These are phyloP conservation scores for Groenewaldozyma sp. DNA, from an alignment of 1,139 yeast genomes.

Conservation along the genomic window DNA sequence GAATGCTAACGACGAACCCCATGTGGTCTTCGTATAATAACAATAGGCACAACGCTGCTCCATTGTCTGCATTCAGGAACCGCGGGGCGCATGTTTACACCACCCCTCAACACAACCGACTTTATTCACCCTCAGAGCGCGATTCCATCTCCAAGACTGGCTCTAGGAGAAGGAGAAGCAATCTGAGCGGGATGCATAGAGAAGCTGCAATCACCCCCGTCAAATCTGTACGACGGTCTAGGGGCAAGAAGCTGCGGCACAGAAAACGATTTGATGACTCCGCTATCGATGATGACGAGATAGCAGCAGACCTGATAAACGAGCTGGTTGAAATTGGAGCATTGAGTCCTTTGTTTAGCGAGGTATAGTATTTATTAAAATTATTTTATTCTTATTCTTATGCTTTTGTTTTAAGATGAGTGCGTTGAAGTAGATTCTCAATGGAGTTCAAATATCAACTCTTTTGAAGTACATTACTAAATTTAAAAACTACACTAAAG, in stretches of 20 bases:
- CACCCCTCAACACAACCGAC: not conserved
- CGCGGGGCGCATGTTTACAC: conserved; percentile 38
- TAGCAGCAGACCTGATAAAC: conserved; percentile 23
- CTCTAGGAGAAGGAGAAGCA: not conserved
- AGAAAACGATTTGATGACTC: conserved; percentile 10
- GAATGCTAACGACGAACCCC: conserved; percentile 10
- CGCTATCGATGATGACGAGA: conserved; percentile 14
- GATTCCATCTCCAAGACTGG: not conserved
- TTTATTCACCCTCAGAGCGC: not conserved
- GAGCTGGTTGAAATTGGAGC: conserved; percentile 31
- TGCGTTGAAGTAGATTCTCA: not conserved
- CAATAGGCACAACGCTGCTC: conserved; percentile 48
- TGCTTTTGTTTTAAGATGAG: conserved; percentile 8
- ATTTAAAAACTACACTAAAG: conserved; percentile 35
- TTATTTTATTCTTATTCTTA: conserved; percentile 3
- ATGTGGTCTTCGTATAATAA: conserved; percentile 13
- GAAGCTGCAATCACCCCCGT: conserved; percentile 32
- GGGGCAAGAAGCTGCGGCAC: conserved; percentile 16
- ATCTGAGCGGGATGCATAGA: conserved; percentile 12
- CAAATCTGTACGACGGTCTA: conserved; percentile 14
- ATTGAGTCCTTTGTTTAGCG: conserved; percentile 29
- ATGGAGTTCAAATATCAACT: not conserved
- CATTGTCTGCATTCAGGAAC: conserved; percentile 83
- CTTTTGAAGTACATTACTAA: too few species aligned
- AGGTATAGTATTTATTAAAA: conserved; percentile 12